A percentile compares a stretch with the other conserved stretches of the same genome.
phyloP scores from a whole-genome alignment of 306 rosid genomes.

The Castanea sativa region DNA sequence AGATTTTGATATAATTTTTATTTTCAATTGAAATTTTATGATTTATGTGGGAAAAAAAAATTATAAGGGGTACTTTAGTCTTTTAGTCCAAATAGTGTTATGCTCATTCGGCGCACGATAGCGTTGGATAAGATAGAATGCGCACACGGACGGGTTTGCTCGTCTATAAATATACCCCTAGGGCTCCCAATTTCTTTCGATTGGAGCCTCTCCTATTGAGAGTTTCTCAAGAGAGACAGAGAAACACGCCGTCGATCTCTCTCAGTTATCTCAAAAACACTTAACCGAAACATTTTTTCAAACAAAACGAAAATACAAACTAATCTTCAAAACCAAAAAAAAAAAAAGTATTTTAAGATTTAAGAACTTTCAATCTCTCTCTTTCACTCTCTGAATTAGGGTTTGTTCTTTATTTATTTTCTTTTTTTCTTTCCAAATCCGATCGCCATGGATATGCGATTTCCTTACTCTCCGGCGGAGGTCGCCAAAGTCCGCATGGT shows the following conservation, averaged over 20 bases:
- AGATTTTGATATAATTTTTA: no score
- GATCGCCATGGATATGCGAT: conserved; percentile 89
- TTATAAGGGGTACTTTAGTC: conserved; percentile 14
- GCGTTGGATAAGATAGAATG: neutral
- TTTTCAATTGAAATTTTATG: no score
- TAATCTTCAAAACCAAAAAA: neutral
- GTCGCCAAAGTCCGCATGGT: conserved; percentile 86
- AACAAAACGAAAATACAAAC: neutral
- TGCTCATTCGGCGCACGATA: conserved; percentile 31
- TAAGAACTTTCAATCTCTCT: conserved; percentile 19
- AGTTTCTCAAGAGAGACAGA: conserved; percentile 13
- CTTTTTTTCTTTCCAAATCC: neutral
- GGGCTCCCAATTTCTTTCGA: accelerated
- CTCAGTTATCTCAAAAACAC: neutral
- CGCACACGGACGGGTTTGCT: neutral
- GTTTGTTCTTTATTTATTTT: neutral
- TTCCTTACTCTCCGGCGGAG: conserved; percentile 97
- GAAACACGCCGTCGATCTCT: conserved; percentile 26
- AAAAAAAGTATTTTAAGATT: neutral
- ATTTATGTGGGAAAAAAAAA: no score
- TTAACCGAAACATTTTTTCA: neutral
- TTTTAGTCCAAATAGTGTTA: neutral
- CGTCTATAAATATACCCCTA: conserved; percentile 59
- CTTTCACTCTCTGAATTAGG: conserved; percentile 16
- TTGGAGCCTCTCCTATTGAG: conserved; percentile 24